Base-by-base conservation (phyloP, 2,329 filamentous ascomycete species). In the Exophiala calicioides region DNA sequence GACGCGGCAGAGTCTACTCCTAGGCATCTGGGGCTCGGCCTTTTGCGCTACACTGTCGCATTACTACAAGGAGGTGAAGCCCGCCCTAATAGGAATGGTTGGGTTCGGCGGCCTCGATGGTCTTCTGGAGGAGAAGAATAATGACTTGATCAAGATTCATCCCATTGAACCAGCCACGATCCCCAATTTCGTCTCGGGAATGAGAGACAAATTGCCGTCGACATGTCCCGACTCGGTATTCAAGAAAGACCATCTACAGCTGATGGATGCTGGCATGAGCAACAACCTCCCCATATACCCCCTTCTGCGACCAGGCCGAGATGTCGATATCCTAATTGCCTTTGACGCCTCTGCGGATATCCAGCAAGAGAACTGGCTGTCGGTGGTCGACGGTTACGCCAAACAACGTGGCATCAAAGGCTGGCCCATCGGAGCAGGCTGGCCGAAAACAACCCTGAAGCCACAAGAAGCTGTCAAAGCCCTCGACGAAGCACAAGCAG, bases 221-320 rank as follows among this genome's bases (percentile, higher is more conserved):
- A 87, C 88, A 0, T 86, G 85, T n/a, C 90, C 93, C 0, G 80
- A 84, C 23, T 89, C 81, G 47, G 80, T 95, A 29, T 83, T 87
- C 59, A 74, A 80, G 13, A 77, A 76, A 10, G 76, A 84, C 33
- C 85, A 95, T 64, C 76, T 91, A 13, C 84, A 88, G 55, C 77
- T 91, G 12, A 97, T 96, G 90, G 93, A 98, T 66, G 90, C 93
- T 1, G 93, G 93, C 39, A 98, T 98, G 93, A 94, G 88, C 56
- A 97, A 98, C 65, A 98, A 98, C 62, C 75, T 98, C 6, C 93
- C 93, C 1, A 90, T 97, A 31, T 98, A 98, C 64, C 93, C 93
- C 0, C 78, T 97, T 3, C 81, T 98, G 13, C 83, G 93, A 8
- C 89, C 89, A 0, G 91, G 90, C 2, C 80, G 93, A 26, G 80